phyloP scores from a whole-genome alignment of 1,139 yeast species.

The Pichia sp. region DNA sequence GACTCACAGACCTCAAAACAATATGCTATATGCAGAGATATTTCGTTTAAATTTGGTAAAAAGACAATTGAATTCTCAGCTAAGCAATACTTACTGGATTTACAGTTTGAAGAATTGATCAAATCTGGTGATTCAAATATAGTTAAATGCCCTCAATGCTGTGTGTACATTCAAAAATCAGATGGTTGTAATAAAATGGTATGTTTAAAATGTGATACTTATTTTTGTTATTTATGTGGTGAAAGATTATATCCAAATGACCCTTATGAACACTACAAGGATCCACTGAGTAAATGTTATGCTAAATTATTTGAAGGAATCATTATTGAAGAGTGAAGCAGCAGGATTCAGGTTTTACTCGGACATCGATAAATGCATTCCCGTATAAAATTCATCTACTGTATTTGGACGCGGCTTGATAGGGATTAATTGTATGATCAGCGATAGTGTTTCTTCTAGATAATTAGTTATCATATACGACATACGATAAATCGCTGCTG shows the following conservation, averaged over 20 bases:
- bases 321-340: constrained; percentile 29
- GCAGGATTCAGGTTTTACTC: too few species aligned
- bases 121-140: constrained; percentile 36
- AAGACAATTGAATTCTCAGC: constrained; percentile 38
- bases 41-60: constrained; percentile 47
- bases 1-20: constrained; percentile 29
- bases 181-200: constrained; percentile 69
- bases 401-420: too few species aligned
- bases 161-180: constrained; percentile 45
- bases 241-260: constrained; percentile 33
- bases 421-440: too few species aligned
- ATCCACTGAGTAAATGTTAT: constrained; percentile 40
- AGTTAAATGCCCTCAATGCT: constrained; percentile 51
- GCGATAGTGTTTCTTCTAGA: too few species aligned
- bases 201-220: constrained; percentile 44
- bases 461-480: too few species aligned
- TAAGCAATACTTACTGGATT: constrained; percentile 43
- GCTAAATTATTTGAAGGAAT: constrained; percentile 52
- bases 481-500: too few species aligned
- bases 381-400: too few species aligned
- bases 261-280: constrained; percentile 52
- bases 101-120: constrained; percentile 41
- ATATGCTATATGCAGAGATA: constrained; percentile 17
- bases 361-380: too few species aligned
- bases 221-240: constrained; percentile 57